Evolutionary conservation across 768 basidiomycete species (phyloP).

Genomic region (Leccinum truebloodii): DNA sequence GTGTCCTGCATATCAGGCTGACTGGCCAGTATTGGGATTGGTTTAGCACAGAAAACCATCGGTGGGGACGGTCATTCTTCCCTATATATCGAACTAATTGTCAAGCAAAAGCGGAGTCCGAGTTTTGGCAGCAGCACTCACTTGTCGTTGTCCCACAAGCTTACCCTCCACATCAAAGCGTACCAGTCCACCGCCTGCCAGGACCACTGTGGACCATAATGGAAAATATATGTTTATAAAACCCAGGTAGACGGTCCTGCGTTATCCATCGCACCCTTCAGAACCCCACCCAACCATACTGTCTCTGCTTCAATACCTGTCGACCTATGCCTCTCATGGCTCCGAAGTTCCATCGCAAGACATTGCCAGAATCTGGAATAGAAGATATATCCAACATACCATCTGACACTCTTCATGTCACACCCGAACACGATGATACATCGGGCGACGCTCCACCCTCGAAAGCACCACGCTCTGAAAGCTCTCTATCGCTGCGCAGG

Average conservation of each 20-base stretch:
- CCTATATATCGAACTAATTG: neutral
- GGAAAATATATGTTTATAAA: slow-evolving; percentile 5
- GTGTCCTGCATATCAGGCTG: neutral
- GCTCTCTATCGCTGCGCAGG: slow-evolving; percentile 15
- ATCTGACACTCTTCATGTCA: neutral
- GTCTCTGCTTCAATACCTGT: too few species aligned
- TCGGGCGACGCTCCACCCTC: neutral
- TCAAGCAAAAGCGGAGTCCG: neutral
- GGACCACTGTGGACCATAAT: slow-evolving; percentile 11
- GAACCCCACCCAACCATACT: neutral
- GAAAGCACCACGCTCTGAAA: slow-evolving; percentile 5
- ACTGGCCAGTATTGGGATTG: neutral
- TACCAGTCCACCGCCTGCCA: neutral
- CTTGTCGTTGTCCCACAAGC: neutral
- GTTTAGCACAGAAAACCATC: neutral
- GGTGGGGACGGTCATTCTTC: neutral
- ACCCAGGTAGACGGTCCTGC: neutral
- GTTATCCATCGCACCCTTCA: neutral
- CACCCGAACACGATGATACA: neutral
- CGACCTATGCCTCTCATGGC: neutral
- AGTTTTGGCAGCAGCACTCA: neutral
- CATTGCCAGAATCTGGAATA: slow-evolving; percentile 4
- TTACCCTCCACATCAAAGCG: neutral
- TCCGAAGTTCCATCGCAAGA: neutral
- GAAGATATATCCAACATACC: neutral